Conservation (phyloP, 768 basidiomycete species). For the Phaffia tasmanica region DNA sequence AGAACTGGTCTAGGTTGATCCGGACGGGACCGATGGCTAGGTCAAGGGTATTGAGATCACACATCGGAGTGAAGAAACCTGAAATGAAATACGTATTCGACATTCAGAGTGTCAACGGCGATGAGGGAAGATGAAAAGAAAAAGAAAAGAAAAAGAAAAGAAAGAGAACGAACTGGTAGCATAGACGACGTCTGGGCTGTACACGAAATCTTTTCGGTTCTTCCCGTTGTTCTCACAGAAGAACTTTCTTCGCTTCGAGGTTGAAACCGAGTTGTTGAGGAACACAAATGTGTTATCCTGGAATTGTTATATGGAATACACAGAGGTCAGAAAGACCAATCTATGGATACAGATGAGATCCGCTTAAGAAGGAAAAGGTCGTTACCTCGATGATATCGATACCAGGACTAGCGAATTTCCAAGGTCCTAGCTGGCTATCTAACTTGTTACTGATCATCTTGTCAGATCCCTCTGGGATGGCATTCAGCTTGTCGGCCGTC, state of each 20-base stretch:
- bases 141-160: not conserved
- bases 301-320: not conserved
- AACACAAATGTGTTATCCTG: slow-evolving; percentile 31
- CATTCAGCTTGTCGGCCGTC: slow-evolving; percentile 16
- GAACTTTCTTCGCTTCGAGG: slow-evolving; percentile 30
- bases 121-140: not conserved
- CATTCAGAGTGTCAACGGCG: not conserved
- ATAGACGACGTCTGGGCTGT: slow-evolving; percentile 29
- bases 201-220: slow-evolving; percentile 27
- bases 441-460: slow-evolving; percentile 13
- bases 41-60: slow-evolving; percentile 15
- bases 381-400: slow-evolving; percentile 20
- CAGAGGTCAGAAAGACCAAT: not conserved
- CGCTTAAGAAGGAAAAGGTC: not conserved
- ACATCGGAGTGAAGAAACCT: slow-evolving; percentile 26
- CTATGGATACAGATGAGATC: not conserved
- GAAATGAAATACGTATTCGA: slow-evolving; percentile 11
- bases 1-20: slow-evolving; percentile 26
- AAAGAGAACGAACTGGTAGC: slow-evolving; percentile 12
- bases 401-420: slow-evolving; percentile 16
- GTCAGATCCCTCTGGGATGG: not conserved
- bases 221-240: slow-evolving; percentile 19
- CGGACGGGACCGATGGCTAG: slow-evolving; percentile 27
- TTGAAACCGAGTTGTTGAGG: slow-evolving; percentile 26
- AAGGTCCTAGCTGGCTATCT: slow-evolving; percentile 23